phyloP scores from a whole-genome alignment of 2,329 filamentous ascomycete species.

The Juglanconis sp. region DNA sequence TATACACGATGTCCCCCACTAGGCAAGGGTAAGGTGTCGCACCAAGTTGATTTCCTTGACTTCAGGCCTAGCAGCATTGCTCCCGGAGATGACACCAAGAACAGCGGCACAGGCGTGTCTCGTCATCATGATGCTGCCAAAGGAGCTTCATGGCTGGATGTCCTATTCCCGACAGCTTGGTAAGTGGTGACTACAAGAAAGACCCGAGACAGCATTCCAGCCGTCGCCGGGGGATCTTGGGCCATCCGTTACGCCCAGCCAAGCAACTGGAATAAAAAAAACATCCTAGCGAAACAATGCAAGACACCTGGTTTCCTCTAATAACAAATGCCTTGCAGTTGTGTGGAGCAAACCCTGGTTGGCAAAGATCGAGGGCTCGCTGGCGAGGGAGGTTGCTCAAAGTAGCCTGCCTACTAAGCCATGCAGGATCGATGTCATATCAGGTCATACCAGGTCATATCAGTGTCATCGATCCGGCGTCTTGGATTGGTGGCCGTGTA shows the following conservation, averaged over 20 bases:
- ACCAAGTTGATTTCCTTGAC: background rate
- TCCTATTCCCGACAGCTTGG: background rate
- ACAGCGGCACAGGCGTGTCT: background rate
- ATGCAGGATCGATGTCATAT: background rate
- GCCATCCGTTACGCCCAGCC: no score
- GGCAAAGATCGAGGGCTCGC: no score
- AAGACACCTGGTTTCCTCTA: no score
- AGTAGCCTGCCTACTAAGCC: background rate
- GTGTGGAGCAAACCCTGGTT: no score
- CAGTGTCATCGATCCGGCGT: no score
- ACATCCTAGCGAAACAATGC: no score
- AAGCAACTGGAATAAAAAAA: no score
- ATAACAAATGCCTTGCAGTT: no score
- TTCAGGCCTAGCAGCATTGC: background rate
- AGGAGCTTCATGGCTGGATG: background rate
- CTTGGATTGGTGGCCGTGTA: background rate
- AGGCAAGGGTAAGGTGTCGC: constrained; percentile 1
- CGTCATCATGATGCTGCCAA: constrained; percentile 3
- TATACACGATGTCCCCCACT: constrained; percentile 9
- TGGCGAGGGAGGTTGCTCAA: no score
- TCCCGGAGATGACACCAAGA: background rate
- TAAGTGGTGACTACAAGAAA: background rate
- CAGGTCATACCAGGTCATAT: background rate
- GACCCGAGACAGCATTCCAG: no score
- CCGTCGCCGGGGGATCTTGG: no score